Evolutionary conservation across 306 rosid species (phyloP).

Genomic region (Purshia tridentata): DNA sequence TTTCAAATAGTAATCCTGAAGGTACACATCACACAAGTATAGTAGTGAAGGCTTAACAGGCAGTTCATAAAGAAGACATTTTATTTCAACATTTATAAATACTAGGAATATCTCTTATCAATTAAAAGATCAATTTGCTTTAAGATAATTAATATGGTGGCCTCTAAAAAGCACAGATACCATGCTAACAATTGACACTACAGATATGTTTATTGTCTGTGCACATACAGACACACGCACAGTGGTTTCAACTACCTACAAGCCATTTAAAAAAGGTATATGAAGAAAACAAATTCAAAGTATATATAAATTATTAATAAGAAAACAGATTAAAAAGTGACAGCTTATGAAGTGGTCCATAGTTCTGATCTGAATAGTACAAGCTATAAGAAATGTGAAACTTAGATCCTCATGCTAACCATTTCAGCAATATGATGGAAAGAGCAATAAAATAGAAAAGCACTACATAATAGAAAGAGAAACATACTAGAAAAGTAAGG

Average conservation of each 20-base stretch:
- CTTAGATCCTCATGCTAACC: background rate
- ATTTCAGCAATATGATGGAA: background rate
- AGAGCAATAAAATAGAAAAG: constrained; percentile 8
- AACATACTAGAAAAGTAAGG: constrained; percentile 8
- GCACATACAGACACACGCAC: background rate
- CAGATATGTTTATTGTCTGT: background rate
- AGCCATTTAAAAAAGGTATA: background rate
- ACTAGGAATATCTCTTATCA: background rate
- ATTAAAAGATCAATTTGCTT: background rate
- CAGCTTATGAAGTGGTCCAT: background rate
- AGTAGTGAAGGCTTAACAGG: background rate
- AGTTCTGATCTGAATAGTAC: background rate
- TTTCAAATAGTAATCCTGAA: background rate
- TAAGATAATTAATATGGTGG: background rate
- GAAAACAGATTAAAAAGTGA: background rate
- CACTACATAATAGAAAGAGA: background rate
- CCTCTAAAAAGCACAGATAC: background rate
- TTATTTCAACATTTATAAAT: background rate
- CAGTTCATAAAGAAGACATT: no score
- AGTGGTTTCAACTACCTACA: background rate
- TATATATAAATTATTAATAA: background rate
- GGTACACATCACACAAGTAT: background rate
- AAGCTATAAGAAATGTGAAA: background rate
- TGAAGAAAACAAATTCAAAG: no score
- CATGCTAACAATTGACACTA: background rate